phyloP scores from a whole-genome alignment of 495 filamentous ascomycete species.

The Hamigera avellanea region DNA sequence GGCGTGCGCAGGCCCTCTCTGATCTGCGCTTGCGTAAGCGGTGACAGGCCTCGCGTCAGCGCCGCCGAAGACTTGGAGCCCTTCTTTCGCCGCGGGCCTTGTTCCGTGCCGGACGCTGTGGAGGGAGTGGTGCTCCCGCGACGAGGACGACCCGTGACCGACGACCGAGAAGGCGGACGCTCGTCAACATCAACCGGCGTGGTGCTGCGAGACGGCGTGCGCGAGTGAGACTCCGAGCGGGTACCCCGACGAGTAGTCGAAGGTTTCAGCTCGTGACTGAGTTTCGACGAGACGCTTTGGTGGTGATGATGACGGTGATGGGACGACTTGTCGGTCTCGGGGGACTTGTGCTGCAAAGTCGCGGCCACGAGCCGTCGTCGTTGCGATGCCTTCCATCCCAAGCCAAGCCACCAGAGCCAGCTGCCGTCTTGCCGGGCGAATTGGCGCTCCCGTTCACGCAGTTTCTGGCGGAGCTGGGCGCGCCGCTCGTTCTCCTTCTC shows the following conservation, averaged over 20 bases:
- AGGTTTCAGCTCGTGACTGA: conserved; percentile 23
- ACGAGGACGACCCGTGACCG: conserved; percentile 21
- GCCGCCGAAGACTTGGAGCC: conserved; percentile 15
- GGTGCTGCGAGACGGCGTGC: conserved; percentile 37
- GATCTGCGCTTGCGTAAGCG: conserved; percentile 32
- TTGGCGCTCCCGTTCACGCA: conserved; percentile 52
- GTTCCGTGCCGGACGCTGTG: conserved; percentile 14
- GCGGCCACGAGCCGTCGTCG: conserved; percentile 23
- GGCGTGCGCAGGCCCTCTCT: conserved; percentile 27
- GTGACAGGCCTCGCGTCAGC: conserved; percentile 25
- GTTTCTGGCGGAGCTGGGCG: conserved; percentile 52
- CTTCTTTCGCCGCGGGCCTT: conserved; percentile 22
- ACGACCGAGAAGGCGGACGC: conserved; percentile 28
- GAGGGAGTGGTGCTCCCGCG: conserved; percentile 20
- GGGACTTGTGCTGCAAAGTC: conserved; percentile 13
- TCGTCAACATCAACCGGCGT: conserved; percentile 32
- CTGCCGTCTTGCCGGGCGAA: conserved; percentile 56
- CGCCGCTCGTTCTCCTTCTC: conserved; percentile 91
- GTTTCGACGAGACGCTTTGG: conserved; percentile 18
- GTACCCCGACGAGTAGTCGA: conserved; percentile 23
- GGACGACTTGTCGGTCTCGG: conserved; percentile 12
- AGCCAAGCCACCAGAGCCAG: conserved; percentile 64
- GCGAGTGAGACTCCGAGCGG: conserved; percentile 35
- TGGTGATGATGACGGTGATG: conserved; percentile 21
- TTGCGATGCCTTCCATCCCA: conserved; percentile 52